Evolutionary conservation across 2,329 filamentous ascomycete genomes (phyloP), one percentile per base, ranked within the genome.

Genomic region (Aureobasidium subglaciale): DNA sequence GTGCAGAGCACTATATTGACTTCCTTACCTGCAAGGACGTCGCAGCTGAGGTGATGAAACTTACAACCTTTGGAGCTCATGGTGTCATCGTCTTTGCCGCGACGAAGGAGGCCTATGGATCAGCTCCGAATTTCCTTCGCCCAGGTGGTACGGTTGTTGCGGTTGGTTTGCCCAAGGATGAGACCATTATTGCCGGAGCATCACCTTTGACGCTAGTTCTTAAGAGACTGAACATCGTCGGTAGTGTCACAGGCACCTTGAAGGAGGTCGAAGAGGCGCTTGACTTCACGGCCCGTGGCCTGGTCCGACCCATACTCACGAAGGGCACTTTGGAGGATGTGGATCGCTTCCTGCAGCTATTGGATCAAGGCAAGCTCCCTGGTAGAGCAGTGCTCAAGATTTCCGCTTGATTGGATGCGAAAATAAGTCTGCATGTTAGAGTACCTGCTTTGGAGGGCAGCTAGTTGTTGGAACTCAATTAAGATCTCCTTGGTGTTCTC

Each of bases 211-310:
- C 67, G 59, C 56, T 74, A 61, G 70, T 66, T 30, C 43, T 73
- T 65, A 73, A 66, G 63, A 69, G 67, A 46, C 55, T 75, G 52
- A 75, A 75, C 55, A 60, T 74, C 35, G 71, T 75, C 18, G 73
- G 72, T 0, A 71, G 68, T 56, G 68, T 75, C 15, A 70, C 69
- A 1, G 73, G 71, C 5, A 74, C 71, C 13, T 54, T 73, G 59
- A 75, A 74, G 62, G 72, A 76, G 58, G 72, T 75, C 1, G 72
- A 75, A 55, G 72, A 75, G 62, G 71, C 70, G 27, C 62, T 75
- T n/a, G 72, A 74, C 37, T 73, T 75, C 56, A 74, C 71, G 9
- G 71, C 71, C 11, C 62, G 73, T 30, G 73, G 68, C 15, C 62
- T 75, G 4, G 73, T 75, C 11, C 67, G 65, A 56, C 70, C 70